Conservation (phyloP, 768 basidiomycete species). For the Rhodotorula taiwanensis region DNA sequence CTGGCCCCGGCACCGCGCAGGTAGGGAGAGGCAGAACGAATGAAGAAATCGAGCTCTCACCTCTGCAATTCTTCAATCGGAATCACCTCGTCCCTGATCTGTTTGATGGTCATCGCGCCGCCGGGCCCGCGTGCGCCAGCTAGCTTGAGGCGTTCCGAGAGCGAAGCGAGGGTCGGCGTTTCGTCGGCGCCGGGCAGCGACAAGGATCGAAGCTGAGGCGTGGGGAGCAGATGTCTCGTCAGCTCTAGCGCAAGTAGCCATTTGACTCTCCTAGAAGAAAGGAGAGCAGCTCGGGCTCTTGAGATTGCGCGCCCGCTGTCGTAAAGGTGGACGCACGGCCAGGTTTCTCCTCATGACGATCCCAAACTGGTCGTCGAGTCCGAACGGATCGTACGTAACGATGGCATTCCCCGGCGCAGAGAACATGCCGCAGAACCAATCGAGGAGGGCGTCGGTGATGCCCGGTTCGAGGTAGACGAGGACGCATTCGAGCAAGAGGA, state of each 20-base stretch:
- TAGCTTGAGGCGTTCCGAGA: slow-evolving; percentile 57
- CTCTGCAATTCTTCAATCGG: neutral
- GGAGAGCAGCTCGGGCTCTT: slow-evolving; percentile 6
- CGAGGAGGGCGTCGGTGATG: slow-evolving; percentile 56
- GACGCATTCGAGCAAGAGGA: slow-evolving; percentile 88
- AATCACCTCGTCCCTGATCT: slow-evolving; percentile 53
- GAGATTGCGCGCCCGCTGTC: no score
- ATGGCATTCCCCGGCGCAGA: slow-evolving; percentile 41
- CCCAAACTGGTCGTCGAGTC: slow-evolving; percentile 80
- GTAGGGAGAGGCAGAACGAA: neutral
- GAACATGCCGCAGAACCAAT: slow-evolving; percentile 67
- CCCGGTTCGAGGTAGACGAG: slow-evolving; percentile 73
- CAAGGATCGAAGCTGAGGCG: slow-evolving; percentile 60
- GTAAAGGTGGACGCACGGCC: slow-evolving; percentile 49
- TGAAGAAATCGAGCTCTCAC: neutral
- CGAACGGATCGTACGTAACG: slow-evolving; percentile 89
- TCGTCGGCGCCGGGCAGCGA: slow-evolving; percentile 64
- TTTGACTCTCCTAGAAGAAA: no score
- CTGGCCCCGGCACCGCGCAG: no score
- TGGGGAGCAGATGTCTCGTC: neutral
- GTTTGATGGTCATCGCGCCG: slow-evolving; percentile 60
- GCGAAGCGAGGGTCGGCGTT: slow-evolving; percentile 55
- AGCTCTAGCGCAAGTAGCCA: neutral
- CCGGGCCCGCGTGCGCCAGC: slow-evolving; percentile 54
- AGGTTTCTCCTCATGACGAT: slow-evolving; percentile 84